Percentiles rank a stretch among this genome's conserved stretches.
These are phyloP conservation scores for Cardamine chenopodiifolia DNA, from an alignment of 345 rosid species.

Conservation along the genomic window DNA sequence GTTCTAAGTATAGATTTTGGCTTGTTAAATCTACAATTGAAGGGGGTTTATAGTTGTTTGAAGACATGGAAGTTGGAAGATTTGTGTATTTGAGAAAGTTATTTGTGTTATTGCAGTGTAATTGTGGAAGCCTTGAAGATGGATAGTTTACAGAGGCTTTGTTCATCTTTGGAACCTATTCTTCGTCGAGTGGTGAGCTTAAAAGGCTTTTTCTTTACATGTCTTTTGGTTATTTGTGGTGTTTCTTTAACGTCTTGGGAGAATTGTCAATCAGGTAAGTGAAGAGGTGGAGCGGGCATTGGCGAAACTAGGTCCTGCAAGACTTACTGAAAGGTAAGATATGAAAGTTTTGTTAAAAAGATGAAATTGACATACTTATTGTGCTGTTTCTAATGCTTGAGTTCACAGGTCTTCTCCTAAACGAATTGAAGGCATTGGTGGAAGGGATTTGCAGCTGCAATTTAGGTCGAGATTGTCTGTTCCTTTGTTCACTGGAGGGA, in stretches of 20 bases:
- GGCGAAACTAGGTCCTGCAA: slow-evolving; percentile 79
- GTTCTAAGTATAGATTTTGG: background rate
- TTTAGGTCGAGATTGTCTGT: slow-evolving; percentile 85
- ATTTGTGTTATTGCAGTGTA: slow-evolving; percentile 57
- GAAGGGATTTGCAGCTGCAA: slow-evolving; percentile 79
- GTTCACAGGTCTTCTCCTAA: slow-evolving; percentile 77
- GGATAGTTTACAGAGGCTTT: slow-evolving; percentile 94
- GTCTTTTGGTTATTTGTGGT: background rate
- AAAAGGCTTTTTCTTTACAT: background rate
- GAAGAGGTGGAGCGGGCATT: slow-evolving; percentile 98
- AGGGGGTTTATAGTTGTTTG: background rate
- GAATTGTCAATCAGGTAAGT: slow-evolving; percentile 65
- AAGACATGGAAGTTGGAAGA: background rate
- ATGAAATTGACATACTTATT: background rate
- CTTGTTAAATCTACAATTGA: background rate
- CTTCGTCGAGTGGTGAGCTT: slow-evolving; percentile 88
- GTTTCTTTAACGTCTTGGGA: background rate
- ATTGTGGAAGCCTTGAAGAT: slow-evolving; percentile 97
- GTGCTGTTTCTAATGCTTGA: slow-evolving; percentile 1
- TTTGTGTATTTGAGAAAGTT: slow-evolving; percentile 13
- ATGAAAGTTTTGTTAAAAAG: background rate
- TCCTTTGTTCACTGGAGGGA: slow-evolving; percentile 95
- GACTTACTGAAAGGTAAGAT: slow-evolving; percentile 61
- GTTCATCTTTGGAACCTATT: slow-evolving; percentile 94
- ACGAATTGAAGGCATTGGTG: slow-evolving; percentile 73